phyloP scores from a whole-genome alignment of 768 basidiomycete species.

The Hysterangium stoloniferum region DNA sequence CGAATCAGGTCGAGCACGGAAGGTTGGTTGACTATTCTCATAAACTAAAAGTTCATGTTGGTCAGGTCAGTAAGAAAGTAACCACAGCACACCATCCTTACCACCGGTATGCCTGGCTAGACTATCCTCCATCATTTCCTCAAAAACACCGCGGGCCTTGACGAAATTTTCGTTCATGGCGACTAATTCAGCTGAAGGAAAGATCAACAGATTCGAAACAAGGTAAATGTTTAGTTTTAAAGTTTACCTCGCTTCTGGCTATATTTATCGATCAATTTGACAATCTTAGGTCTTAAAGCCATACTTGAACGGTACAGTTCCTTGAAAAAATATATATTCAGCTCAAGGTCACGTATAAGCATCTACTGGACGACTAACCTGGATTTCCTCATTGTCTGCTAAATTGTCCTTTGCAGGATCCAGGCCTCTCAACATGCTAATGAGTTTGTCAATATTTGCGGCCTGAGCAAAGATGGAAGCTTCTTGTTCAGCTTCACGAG shows the following conservation, averaged over 20 bases:
- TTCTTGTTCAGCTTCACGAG: constrained; percentile 80
- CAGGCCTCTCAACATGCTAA: constrained; percentile 63
- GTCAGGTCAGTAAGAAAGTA: background rate
- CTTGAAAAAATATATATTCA: constrained; percentile 29
- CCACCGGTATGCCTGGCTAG: constrained; percentile 64
- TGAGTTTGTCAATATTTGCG: constrained; percentile 71
- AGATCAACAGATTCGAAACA: background rate
- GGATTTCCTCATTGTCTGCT: constrained; percentile 87
- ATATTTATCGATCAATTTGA: constrained; percentile 94
- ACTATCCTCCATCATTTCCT: constrained; percentile 90
- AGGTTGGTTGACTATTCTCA: constrained; percentile 33
- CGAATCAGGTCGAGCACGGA: constrained; percentile 26
- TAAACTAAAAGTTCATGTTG: constrained; percentile 35
- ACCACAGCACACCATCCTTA: constrained; percentile 26
- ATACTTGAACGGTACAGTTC: constrained; percentile 89
- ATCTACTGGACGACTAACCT: constrained; percentile 35
- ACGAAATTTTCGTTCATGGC: constrained; percentile 94
- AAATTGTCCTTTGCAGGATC: constrained; percentile 76
- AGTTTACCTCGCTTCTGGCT: constrained; percentile 75
- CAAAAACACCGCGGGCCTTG: constrained; percentile 82
- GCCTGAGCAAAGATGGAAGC: constrained; percentile 83
- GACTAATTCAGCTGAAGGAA: constrained; percentile 70
- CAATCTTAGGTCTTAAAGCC: constrained; percentile 87
- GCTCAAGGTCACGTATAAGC: constrained; percentile 6
- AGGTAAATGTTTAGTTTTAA: no score